Evolutionary conservation across 441 rosid genomes (phyloP).

Genomic region (Syzygium malaccense): DNA sequence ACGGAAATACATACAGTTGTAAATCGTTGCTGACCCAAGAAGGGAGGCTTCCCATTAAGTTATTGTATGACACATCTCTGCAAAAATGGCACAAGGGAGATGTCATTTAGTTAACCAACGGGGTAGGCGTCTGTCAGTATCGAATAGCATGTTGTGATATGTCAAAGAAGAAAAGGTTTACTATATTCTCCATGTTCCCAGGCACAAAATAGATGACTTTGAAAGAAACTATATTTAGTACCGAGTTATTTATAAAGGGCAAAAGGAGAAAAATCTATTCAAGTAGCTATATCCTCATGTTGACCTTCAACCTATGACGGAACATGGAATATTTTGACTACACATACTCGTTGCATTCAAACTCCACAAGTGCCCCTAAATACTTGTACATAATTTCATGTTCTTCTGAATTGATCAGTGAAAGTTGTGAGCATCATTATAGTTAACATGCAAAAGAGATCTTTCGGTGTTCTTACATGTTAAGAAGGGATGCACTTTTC

Average conservation of each 20-base stretch:
- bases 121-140: not conserved
- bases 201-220: not conserved
- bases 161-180: not conserved
- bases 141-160: not conserved
- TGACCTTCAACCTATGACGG: not conserved
- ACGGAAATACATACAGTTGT: not conserved
- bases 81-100: not conserved
- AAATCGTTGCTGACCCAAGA: not conserved
- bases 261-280: not conserved
- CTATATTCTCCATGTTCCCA: not conserved
- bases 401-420: not conserved
- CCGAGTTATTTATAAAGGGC: not conserved
- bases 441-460: not conserved
- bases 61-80: constrained; percentile 1
- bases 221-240: not conserved
- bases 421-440: not conserved
- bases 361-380: not conserved
- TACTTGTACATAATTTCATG: not conserved
- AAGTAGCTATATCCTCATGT: not conserved
- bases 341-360: not conserved
- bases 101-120: not conserved
- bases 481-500: constrained; percentile 38
- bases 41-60: constrained; percentile 1
- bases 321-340: not conserved
- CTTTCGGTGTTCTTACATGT: constrained; percentile 37